A percentile compares a stretch with the other conserved stretches of the same genome.
Evolutionary conservation across 352 stramenopile genomes (phyloP).

Genomic region (Phytophthora sp.): DNA sequence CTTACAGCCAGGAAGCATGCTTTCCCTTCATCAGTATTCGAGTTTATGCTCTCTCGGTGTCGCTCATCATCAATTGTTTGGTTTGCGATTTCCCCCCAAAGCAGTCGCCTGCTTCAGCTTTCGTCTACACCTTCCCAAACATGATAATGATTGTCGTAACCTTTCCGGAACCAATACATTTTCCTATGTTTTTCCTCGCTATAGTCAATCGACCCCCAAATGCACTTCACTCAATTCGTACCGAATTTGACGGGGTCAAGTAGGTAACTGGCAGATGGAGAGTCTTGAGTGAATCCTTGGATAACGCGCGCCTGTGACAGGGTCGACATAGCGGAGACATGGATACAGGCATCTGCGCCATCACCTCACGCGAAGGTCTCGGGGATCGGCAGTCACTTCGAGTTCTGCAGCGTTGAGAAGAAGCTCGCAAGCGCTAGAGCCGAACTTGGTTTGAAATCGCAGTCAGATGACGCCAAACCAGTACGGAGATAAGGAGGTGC

Average conservation of each 20-base stretch:
- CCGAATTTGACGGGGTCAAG: not conserved
- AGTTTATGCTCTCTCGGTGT: too few relatives aligned
- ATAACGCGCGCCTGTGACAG: conserved; percentile 17
- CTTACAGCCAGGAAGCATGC: too few relatives aligned
- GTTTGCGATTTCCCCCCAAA: too few relatives aligned
- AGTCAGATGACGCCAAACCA: conserved; percentile 17
- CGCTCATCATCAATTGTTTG: too few relatives aligned
- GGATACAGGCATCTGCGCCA: conserved; percentile 19
- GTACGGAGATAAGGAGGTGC: conserved; percentile 32
- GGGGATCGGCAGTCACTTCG: conserved; percentile 7
- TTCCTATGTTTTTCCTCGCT: too few relatives aligned
- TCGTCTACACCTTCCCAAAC: too few relatives aligned
- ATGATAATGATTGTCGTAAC: too few relatives aligned
- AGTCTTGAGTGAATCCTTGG: conserved; percentile 13
- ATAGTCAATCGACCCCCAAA: not conserved
- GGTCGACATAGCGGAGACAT: conserved; percentile 8
- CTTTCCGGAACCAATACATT: too few relatives aligned
- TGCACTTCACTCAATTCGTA: not conserved
- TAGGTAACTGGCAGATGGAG: not conserved
- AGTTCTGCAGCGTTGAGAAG: conserved; percentile 10
- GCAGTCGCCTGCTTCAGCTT: too few relatives aligned
- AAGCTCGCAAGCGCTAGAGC: not conserved
- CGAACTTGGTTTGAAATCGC: too few relatives aligned
- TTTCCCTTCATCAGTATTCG: too few relatives aligned
- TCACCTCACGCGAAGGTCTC: too few relatives aligned